Percentiles rank a stretch among this genome's conserved stretches.
These are phyloP conservation scores for Theileria luwenshuni DNA, from an alignment of 169 alveolate genomes.

Conservation along the genomic window DNA sequence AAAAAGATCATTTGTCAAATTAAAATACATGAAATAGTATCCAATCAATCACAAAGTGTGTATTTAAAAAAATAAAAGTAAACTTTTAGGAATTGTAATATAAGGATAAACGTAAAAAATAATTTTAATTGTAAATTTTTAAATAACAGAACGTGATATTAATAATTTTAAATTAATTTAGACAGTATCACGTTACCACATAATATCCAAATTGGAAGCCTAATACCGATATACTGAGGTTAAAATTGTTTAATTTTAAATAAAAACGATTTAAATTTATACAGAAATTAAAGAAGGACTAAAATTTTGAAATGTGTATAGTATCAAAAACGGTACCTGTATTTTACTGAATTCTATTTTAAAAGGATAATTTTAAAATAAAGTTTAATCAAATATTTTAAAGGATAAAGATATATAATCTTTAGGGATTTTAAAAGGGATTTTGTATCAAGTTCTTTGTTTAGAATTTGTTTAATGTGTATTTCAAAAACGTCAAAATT, in stretches of 20 bases:
- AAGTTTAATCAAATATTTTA: too few species aligned
- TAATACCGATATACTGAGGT: not conserved
- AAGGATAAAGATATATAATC: too few species aligned
- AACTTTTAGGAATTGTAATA: too few species aligned
- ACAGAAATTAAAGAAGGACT: not conserved
- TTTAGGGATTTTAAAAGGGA: too few species aligned
- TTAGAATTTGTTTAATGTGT: too few species aligned
- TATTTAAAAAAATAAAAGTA: conserved; percentile 7
- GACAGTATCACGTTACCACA: not conserved
- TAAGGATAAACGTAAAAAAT: not conserved
- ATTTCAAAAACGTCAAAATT: too few species aligned
- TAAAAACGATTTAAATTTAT: not conserved
- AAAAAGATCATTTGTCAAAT: conserved; percentile 4
- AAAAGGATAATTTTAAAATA: too few species aligned
- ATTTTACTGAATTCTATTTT: too few species aligned
- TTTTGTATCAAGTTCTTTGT: too few species aligned
- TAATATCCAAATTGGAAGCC: not conserved
- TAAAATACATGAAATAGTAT: conserved; percentile 2
- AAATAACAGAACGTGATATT: not conserved
- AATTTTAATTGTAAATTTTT: not conserved
- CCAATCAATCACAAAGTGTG: not conserved
- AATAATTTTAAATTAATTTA: not conserved
- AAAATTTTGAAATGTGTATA: not conserved
- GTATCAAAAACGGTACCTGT: not conserved
- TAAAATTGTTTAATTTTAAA: not conserved